Conservation (phyloP, 495 filamentous ascomycete genomes). For the Elasticomyces elasticus region DNA sequence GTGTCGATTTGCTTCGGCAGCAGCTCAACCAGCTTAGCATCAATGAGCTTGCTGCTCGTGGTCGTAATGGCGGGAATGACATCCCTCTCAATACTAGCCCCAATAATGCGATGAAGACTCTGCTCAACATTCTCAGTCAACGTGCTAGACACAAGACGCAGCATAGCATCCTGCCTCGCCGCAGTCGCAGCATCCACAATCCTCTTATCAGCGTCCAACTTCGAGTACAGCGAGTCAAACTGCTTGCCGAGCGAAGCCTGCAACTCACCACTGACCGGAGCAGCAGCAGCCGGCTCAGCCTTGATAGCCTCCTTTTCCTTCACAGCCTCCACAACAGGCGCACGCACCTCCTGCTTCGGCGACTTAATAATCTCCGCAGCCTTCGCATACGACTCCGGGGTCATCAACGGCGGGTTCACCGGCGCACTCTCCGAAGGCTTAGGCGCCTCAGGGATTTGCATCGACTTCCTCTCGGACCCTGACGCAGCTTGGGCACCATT, state of each 20-base stretch:
- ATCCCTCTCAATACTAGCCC: slow-evolving; percentile 51
- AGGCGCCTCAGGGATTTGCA: slow-evolving; percentile 47
- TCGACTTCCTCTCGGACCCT: slow-evolving; percentile 36
- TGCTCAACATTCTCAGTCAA: slow-evolving; percentile 84
- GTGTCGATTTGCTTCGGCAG: slow-evolving; percentile 41
- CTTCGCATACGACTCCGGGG: slow-evolving; percentile 15
- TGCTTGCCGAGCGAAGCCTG: slow-evolving; percentile 46
- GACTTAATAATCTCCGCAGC: slow-evolving; percentile 9
- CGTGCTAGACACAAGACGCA: slow-evolving; percentile 78
- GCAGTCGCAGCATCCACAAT: slow-evolving; percentile 53
- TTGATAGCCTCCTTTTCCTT: neutral
- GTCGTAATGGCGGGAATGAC: slow-evolving; percentile 48
- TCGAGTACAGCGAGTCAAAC: slow-evolving; percentile 48
- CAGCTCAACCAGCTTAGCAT: slow-evolving; percentile 50
- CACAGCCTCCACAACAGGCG: neutral
- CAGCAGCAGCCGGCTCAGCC: neutral
- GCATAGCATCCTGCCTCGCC: slow-evolving; percentile 65
- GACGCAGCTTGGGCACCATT: slow-evolving; percentile 23
- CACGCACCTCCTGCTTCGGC: slow-evolving; percentile 2
- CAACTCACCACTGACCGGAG: slow-evolving; percentile 35
- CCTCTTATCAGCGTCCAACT: slow-evolving; percentile 56
- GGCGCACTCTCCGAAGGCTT: slow-evolving; percentile 12
- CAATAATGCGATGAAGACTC: slow-evolving; percentile 61
- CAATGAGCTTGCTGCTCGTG: slow-evolving; percentile 32
- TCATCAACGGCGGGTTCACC: slow-evolving; percentile 15